Conservation (phyloP, 345 rosid species). For the Laguncularia racemosa region DNA sequence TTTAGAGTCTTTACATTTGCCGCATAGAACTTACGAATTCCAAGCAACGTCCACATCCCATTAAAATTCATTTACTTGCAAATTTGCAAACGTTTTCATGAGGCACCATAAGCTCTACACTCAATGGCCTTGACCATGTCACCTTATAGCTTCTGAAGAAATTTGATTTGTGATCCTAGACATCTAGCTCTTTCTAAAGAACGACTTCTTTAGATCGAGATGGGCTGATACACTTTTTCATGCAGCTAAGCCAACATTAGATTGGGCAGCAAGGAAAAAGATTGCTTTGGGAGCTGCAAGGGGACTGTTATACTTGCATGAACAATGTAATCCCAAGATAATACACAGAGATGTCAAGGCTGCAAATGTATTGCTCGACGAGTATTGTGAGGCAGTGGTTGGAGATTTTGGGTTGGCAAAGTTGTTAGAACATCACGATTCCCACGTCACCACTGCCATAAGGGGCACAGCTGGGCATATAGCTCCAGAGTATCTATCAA, state of each 20-base stretch:
- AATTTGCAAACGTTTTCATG: background rate
- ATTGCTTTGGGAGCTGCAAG: conserved; percentile 92
- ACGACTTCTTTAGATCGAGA: no score
- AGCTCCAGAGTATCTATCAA: conserved; percentile 90
- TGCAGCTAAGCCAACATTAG: conserved; percentile 72
- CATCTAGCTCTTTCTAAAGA: background rate
- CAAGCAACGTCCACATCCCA: no score
- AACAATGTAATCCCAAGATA: conserved; percentile 96
- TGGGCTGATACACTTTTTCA: no score
- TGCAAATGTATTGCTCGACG: conserved; percentile 88
- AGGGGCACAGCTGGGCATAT: conserved; percentile 97
- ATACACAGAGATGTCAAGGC: conserved; percentile 97
- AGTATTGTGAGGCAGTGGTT: conserved; percentile 72
- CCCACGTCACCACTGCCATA: conserved; percentile 92
- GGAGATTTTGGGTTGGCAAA: conserved; percentile 97
- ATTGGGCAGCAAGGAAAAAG: conserved; percentile 86
- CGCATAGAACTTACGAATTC: no score
- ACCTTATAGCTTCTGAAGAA: no score
- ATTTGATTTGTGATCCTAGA: background rate
- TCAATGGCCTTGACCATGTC: no score
- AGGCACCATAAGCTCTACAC: no score
- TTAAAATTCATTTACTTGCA: background rate
- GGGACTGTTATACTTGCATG: conserved; percentile 87
- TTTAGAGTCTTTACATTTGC: no score
- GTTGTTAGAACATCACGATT: conserved; percentile 77